Conservation (phyloP, 331 rosid genomes). For the Quercus lobata region DNA sequence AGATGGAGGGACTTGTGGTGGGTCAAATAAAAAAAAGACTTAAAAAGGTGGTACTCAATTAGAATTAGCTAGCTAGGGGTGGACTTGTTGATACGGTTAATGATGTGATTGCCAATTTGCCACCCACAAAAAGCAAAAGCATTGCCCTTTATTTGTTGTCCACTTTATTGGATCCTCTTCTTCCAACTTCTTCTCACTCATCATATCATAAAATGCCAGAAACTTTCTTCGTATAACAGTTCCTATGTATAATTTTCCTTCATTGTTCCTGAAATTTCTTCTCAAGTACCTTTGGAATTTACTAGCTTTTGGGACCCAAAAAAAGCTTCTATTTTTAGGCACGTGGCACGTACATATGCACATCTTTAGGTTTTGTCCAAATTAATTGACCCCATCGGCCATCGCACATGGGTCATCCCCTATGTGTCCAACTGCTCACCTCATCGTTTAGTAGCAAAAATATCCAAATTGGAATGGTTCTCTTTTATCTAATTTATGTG, state of each 20-base stretch:
- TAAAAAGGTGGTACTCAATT: constrained; percentile 4
- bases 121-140: constrained; percentile 22
- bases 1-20: constrained; percentile 5
- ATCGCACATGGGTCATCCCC: background rate
- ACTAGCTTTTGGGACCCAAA: background rate
- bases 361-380: background rate
- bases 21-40: constrained; percentile 6
- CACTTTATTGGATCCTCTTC: constrained; percentile 25
- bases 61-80: background rate
- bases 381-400: background rate
- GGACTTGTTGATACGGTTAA: constrained; percentile 16
- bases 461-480: too few relatives aligned
- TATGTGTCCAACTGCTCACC: too few relatives aligned
- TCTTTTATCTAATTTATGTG: too few relatives aligned
- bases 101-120: constrained; percentile 8
- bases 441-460: too few relatives aligned
- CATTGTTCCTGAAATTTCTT: background rate
- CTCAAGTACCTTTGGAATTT: background rate
- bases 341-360: background rate
- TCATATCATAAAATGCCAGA: constrained; percentile 5
- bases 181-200: background rate
- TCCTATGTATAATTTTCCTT: background rate
- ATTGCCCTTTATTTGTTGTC: background rate
- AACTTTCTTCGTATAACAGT: background rate
- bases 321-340: background rate